Conservation (phyloP, 148 eudicot genomes). For the Rhododendron vialii region DNA sequence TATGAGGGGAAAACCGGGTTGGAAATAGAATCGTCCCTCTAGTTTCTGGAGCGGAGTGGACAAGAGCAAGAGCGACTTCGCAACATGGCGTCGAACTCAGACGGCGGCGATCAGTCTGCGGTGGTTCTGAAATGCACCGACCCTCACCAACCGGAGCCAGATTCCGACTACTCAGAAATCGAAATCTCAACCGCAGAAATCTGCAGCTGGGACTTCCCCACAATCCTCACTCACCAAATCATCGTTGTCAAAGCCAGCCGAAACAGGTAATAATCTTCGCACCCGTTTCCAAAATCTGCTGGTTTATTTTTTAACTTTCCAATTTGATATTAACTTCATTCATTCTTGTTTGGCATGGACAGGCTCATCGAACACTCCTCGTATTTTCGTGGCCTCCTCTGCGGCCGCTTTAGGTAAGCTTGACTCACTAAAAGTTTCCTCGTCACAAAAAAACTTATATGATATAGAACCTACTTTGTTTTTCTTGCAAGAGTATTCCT, state of each 20-base stretch:
- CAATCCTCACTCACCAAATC: conserved; percentile 37
- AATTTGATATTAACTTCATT: neutral
- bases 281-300: neutral
- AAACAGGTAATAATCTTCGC: conserved; percentile 27
- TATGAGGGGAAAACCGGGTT: no score
- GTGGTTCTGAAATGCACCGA: conserved; percentile 28
- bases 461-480: no score
- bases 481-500: no score
- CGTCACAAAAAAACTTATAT: no score
- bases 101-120: conserved; percentile 15
- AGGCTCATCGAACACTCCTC: conserved; percentile 65
- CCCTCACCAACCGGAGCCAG: conserved; percentile 8
- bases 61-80: neutral
- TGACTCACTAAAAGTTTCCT: neutral
- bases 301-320: no score
- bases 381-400: conserved; percentile 61
- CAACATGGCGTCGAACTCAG: conserved; percentile 19
- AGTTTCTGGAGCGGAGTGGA: neutral
- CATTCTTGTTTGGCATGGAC: conserved; percentile 12
- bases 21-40: neutral
- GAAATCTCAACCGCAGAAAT: conserved; percentile 49
- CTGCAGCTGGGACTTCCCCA: conserved; percentile 46
- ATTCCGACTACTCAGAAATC: conserved; percentile 15
- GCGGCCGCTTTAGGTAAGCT: conserved; percentile 66
- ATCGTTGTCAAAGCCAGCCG: conserved; percentile 44